Conservation (phyloP, 2,329 filamentous ascomycete genomes). For the Ascochyta fabae region DNA sequence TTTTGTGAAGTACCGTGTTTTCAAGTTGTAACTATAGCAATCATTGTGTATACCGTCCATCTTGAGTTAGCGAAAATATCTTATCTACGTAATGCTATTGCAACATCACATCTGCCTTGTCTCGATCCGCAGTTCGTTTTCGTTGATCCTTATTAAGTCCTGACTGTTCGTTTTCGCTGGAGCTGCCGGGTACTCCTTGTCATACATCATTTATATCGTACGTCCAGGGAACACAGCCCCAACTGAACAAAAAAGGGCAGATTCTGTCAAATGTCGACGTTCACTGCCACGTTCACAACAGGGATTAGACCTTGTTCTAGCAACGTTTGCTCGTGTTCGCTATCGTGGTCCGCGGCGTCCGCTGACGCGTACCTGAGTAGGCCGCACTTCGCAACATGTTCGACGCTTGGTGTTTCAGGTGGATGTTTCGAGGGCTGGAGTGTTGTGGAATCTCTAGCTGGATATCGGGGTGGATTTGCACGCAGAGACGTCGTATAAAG, state of each 20-base stretch:
- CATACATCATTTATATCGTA: not conserved
- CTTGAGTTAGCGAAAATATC: constrained; percentile 11
- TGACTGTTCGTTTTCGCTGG: too few relatives aligned
- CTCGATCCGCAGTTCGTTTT: too few relatives aligned
- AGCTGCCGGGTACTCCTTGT: not conserved
- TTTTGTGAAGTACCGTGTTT: constrained; percentile 4
- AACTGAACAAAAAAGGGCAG: not conserved
- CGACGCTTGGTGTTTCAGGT: constrained; percentile 9
- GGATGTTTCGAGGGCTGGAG: not conserved
- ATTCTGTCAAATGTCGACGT: not conserved
- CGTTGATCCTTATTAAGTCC: not conserved
- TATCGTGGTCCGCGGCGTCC: not conserved
- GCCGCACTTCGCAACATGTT: not conserved
- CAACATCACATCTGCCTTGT: not conserved
- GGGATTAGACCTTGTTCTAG: not conserved
- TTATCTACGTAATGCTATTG: constrained; percentile 17
- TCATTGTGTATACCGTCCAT: constrained; percentile 14
- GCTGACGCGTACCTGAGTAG: not conserved
- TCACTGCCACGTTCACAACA: not conserved
- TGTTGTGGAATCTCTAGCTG: not conserved
- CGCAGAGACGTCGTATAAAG: too few relatives aligned
- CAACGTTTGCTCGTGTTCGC: not conserved
- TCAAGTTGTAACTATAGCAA: constrained; percentile 8
- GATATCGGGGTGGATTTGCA: not conserved
- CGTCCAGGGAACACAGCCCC: not conserved